Percentiles rank a stretch among this genome's conserved stretches.
Evolutionary conservation across 768 basidiomycete genomes (phyloP).

Genomic region (Podaxis sp.): DNA sequence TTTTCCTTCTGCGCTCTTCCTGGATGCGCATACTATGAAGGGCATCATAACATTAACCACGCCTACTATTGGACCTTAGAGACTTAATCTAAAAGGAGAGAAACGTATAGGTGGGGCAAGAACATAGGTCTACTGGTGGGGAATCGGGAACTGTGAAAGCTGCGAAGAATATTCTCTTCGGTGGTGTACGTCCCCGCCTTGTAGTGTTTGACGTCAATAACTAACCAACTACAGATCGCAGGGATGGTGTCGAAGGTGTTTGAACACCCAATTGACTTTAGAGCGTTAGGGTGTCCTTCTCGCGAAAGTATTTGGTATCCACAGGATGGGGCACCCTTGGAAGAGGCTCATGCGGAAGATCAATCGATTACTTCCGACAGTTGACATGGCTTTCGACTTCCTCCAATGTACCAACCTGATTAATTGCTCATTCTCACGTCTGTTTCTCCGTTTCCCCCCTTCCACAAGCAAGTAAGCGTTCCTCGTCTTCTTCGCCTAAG

Average conservation of each 20-base stretch:
- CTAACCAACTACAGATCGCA: constrained; percentile 51
- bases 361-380: no score
- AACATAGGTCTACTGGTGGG: not conserved
- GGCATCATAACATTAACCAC: not conserved
- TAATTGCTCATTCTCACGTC: no score
- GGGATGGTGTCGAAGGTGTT: constrained; percentile 83
- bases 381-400: no score
- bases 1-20: not conserved
- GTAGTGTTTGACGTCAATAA: not conserved
- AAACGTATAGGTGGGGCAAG: not conserved
- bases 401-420: no score
- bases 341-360: no score
- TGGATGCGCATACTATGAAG: not conserved
- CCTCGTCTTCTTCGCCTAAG: no score
- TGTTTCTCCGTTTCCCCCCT: no score
- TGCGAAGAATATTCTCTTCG: constrained; percentile 53
- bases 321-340: no score
- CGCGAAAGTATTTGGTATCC: no score
- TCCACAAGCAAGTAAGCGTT: no score
- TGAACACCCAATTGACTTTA: constrained; percentile 94
- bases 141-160: constrained; percentile 19
- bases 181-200: constrained; percentile 45
- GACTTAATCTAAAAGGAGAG: not conserved
- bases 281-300: no score
- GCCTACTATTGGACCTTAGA: not conserved